phyloP scores from a whole-genome alignment of 1,284 basidiomycete genomes.

The Melampsora abietis-canadensis region DNA sequence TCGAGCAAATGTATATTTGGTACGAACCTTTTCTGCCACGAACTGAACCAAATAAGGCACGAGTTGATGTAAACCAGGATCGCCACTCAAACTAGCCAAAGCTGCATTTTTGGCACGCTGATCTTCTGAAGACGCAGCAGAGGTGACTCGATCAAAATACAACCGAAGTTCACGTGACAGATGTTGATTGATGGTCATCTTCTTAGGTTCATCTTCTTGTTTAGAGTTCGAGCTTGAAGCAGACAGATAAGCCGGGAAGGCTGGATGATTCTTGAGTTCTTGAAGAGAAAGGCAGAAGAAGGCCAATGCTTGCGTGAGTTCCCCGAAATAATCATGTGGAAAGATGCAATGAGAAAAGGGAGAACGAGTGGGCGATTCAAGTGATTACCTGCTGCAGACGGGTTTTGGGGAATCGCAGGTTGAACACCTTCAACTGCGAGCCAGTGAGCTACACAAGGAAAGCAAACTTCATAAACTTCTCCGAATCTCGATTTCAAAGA shows the following conservation, averaged over 20 bases:
- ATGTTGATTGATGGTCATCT: conserved; percentile 68
- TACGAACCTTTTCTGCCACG: conserved; percentile 69
- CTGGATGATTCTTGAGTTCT: conserved; percentile 24
- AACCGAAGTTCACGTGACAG: conserved; percentile 90
- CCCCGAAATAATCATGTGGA: neutral
- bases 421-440: conserved; percentile 96
- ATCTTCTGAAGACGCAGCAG: conserved; percentile 69
- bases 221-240: conserved; percentile 41
- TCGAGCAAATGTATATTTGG: conserved; percentile 48
- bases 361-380: conserved; percentile 28
- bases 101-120: conserved; percentile 67
- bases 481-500: conserved; percentile 45
- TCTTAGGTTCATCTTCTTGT: conserved; percentile 51
- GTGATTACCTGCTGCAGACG: conserved; percentile 59
- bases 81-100: conserved; percentile 77
- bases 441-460: conserved; percentile 75
- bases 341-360: conserved; percentile 44
- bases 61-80: conserved; percentile 89
- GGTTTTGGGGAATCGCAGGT: conserved; percentile 93
- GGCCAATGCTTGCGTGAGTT: conserved; percentile 47
- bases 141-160: conserved; percentile 88
- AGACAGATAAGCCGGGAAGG: conserved; percentile 2
- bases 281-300: conserved; percentile 17
- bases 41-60: conserved; percentile 92
- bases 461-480: conserved; percentile 50